These are phyloP conservation scores for Pelargonium fulgidum DNA, from an alignment of 441 rosid genomes.

Conservation along the genomic window DNA sequence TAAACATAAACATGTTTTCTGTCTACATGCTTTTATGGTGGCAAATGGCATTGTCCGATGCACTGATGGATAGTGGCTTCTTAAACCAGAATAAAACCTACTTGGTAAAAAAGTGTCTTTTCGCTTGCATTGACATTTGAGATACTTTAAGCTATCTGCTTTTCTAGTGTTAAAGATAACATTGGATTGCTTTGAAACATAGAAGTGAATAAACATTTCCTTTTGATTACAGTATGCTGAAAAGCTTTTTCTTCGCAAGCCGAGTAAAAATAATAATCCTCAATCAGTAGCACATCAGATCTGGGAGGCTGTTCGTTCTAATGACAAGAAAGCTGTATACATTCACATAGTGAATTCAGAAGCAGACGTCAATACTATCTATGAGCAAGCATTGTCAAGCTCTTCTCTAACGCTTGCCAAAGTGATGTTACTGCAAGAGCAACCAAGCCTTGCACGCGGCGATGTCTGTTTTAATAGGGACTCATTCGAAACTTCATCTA, in stretches of 20 bases:
- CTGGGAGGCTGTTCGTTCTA: slow-evolving; percentile 65
- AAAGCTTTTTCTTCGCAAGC: slow-evolving; percentile 57
- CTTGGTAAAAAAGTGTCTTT: neutral
- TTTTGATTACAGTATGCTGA: slow-evolving; percentile 62
- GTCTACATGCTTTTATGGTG: neutral
- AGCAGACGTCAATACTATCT: slow-evolving; percentile 54
- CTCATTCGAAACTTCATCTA: slow-evolving; percentile 34
- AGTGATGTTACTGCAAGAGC: slow-evolving; percentile 38
- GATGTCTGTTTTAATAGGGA: slow-evolving; percentile 39
- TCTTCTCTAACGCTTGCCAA: slow-evolving; percentile 40
- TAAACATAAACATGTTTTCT: neutral
- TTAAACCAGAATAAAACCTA: neutral
- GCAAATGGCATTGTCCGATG: neutral
- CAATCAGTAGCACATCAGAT: slow-evolving; percentile 48
- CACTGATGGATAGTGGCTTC: neutral
- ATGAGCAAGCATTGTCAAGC: slow-evolving; percentile 54
- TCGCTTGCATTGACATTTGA: neutral
- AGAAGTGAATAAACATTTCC: neutral
- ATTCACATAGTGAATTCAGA: slow-evolving; percentile 69
- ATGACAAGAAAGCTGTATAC: slow-evolving; percentile 81
- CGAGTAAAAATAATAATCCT: slow-evolving; percentile 41
- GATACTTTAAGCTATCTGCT: neutral
- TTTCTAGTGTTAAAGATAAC: neutral
- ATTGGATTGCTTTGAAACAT: neutral
- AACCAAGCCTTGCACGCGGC: slow-evolving; percentile 29